Conservation (phyloP, 2,329 filamentous ascomycete species). For the Aureobasidium namibiae region DNA sequence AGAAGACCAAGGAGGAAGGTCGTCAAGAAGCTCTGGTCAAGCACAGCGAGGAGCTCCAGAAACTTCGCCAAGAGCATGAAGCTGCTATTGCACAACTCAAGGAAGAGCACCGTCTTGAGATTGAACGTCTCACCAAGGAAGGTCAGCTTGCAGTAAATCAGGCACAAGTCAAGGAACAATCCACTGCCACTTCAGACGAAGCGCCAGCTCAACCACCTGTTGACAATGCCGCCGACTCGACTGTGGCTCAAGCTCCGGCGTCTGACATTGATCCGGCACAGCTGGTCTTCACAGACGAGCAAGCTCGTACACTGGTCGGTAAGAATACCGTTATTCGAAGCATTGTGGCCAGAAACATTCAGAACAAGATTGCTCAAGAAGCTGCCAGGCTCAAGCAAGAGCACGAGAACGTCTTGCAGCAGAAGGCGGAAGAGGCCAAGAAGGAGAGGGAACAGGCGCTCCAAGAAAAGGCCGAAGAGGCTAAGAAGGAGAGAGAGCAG, state of each 20-base stretch:
- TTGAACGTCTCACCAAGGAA: constrained; percentile 28
- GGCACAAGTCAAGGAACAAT: constrained; percentile 19
- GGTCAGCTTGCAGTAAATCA: constrained; percentile 31
- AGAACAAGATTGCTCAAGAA: constrained; percentile 35
- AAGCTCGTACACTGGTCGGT: constrained; percentile 42
- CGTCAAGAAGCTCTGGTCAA: constrained; percentile 28
- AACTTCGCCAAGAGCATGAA: constrained; percentile 38
- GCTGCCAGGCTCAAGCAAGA: constrained; percentile 31
- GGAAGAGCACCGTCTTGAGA: constrained; percentile 28
- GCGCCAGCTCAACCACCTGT: constrained; percentile 15
- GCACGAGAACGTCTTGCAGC: constrained; percentile 19
- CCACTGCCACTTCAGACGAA: constrained; percentile 27
- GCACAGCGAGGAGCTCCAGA: constrained; percentile 43
- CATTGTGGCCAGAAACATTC: constrained; percentile 52
- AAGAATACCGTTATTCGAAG: constrained; percentile 41
- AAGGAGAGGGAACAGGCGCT: constrained; percentile 25
- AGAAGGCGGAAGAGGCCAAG: constrained; percentile 27
- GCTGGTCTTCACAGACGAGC: constrained; percentile 39
- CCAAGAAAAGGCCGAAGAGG: constrained; percentile 14
- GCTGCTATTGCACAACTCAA: constrained; percentile 34
- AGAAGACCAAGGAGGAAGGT: constrained; percentile 28
- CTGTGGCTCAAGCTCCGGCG: constrained; percentile 6
- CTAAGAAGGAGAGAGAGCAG: constrained; percentile 23
- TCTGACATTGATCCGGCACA: constrained; percentile 15
- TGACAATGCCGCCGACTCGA: constrained; percentile 3